Evolutionary conservation across 2,329 filamentous ascomycete genomes (phyloP), one percentile per base, ranked within the genome.

Genomic region (Berkeleyomyces basicola): DNA sequence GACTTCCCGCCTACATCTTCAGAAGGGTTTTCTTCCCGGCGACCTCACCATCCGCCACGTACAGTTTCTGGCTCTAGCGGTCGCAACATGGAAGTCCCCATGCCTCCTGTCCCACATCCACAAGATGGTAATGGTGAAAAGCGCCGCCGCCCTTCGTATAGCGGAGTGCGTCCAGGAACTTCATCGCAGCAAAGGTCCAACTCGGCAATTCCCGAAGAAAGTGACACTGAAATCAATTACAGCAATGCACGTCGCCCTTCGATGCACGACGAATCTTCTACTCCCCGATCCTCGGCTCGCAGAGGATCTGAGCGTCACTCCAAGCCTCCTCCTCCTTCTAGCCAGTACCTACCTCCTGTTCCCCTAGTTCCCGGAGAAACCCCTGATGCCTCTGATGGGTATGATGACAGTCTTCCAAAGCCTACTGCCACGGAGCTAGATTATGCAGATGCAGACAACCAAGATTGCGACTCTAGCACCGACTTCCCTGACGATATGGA

Each of bases 401-500:
- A 51, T 33, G 42, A 62, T 47, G 61, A 49, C 6, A 36, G 39
- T 58, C 11, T 31, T 58, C 9, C 23, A 46, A 49, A 58, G 7
- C 42, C 39, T 23, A 59, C 53, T 37, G 61, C 23, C 31, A 63
- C 44, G 23, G 61, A 58, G 14, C 37, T 58, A 11, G 61, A 63
- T 4, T 43, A n/a, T 33, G 53, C 39, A 37, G 55, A 63, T 14
- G 53, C 33, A n/a, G 61, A 55, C 16, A 33, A 49, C 40, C 31
- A 59, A 16, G 43, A 58, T 51, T 36, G 16, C 7, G 55, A 58
- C 7, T 46, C 46, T 7, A 42, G 40, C 14, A 51, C 49, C 6
- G 43, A 55, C 23, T 63, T 60, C 57, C 62, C 62, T 3, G 58
- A 60, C 3, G 62, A 60, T 14, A 37, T 63, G 62, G 62, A 63